Percentiles rank a stretch among this genome's conserved stretches.
Evolutionary conservation across 2,329 filamentous ascomycete species (phyloP).

Genomic region (Diplodia intermedia): DNA sequence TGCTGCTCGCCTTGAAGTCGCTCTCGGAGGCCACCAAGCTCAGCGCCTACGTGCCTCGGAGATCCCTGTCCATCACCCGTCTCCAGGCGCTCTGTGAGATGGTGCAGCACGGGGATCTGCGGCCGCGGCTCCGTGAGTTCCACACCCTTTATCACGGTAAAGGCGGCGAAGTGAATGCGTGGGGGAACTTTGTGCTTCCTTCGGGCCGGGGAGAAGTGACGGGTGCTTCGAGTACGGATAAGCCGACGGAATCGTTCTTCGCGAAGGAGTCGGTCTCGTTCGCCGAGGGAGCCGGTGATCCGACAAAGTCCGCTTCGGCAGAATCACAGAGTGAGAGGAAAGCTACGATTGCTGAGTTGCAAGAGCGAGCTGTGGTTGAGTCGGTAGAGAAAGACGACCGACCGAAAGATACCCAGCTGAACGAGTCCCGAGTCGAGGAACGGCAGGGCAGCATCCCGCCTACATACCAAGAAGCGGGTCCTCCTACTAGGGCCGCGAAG

Average conservation of each 20-base stretch:
- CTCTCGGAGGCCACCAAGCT: conserved; percentile 12
- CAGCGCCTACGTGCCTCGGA: conserved; percentile 10
- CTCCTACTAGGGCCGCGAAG: neutral
- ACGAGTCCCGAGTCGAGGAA: neutral
- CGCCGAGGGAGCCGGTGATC: neutral
- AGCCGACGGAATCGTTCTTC: neutral
- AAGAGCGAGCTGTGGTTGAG: neutral
- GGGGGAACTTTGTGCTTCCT: neutral
- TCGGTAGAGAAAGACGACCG: neutral
- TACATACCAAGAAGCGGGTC: neutral
- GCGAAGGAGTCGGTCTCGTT: neutral
- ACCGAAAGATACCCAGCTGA: neutral
- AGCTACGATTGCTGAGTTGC: neutral
- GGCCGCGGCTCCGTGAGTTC: neutral
- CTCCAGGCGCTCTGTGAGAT: conserved; percentile 9
- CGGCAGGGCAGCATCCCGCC: conserved; percentile 3
- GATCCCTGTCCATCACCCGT: neutral
- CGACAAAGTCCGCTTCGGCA: neutral
- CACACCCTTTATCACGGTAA: conserved; percentile 15
- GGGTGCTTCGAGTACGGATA: neutral
- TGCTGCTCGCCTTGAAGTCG: conserved; percentile 19
- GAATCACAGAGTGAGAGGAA: neutral
- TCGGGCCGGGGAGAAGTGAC: neutral
- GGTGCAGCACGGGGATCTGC: neutral
- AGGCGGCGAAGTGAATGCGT: conserved; percentile 16